These are phyloP conservation scores for Singerocomus inundabilis DNA, from an alignment of 1,284 basidiomycete genomes.

Conservation along the genomic window DNA sequence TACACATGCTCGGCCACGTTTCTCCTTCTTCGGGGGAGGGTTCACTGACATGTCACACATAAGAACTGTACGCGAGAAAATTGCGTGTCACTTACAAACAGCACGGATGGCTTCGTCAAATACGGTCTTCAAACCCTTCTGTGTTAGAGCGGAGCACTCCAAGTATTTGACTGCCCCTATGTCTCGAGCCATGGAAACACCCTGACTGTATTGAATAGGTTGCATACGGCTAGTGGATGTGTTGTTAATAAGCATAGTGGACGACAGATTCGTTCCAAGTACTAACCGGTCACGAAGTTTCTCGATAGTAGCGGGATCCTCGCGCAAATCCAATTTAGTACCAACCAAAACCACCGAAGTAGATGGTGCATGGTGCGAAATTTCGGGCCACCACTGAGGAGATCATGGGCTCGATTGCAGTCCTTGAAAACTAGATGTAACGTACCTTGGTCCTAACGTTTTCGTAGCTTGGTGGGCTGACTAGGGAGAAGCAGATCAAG, in stretches of 20 bases:
- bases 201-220: conserved; percentile 91
- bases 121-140: conserved; percentile 95
- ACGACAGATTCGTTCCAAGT: conserved; percentile 1
- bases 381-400: conserved; percentile 90
- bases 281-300: conserved; percentile 86
- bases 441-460: conserved; percentile 95
- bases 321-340: conserved; percentile 96
- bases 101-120: conserved; percentile 96
- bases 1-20: conserved; percentile 56
- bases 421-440: conserved; percentile 8
- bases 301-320: conserved; percentile 89
- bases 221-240: conserved; percentile 73
- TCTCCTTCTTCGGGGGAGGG: conserved; percentile 63
- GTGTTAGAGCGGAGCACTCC: conserved; percentile 96
- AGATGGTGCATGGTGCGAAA: conserved; percentile 94
- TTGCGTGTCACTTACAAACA: conserved; percentile 64
- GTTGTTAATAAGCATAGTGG: conserved; percentile 12
- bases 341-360: conserved; percentile 96
- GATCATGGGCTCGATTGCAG: conserved; percentile 6
- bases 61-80: conserved; percentile 10
- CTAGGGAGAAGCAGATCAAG: conserved; percentile 97
- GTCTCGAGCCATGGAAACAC: conserved; percentile 88
- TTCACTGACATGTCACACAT: conserved; percentile 53
- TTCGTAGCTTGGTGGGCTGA: conserved; percentile 96
- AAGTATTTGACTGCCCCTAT: conserved; percentile 96